Evolutionary conservation across 345 rosid species (phyloP), one percentile per base, ranked within the genome.

Genomic region (Excoecaria agallocha): DNA sequence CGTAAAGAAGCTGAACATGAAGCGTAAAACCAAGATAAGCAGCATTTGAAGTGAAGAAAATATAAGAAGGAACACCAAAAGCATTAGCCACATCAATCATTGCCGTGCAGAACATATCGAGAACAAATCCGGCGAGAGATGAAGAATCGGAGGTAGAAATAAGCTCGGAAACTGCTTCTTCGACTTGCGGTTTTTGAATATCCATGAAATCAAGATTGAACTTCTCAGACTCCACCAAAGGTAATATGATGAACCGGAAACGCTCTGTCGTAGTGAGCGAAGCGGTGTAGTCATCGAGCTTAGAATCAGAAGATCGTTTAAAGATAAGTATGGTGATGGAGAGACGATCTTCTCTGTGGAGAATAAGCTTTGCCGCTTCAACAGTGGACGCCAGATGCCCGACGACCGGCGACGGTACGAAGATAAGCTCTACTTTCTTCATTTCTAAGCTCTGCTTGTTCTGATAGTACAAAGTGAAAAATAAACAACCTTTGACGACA

Each of bases 191-290:
- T 24, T 71, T 78, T 16, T 71, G 30, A 22, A 30, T 69, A 6
- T 85, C 72, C 9, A 85, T 70, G 39, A 78, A 4, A 19, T 10
- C 4, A 16, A 46, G 56, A 39, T 19, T 15, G 11, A 68, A 17
- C 0, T 24, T 15, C 49, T 46, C 39, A 39, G 66, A 49, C 13
- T 74, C 76, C 1, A 65, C 0, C n/a, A 6, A 54, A 19, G 90
- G 78, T 56, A 87, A 74, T 59, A 76, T 62, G 52, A 81, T 30
- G 76, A 89, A 86, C 30, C 59, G 72, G 52, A 89, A 54, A 5
- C 85, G 80, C 25, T 69, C 59, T 25, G 79, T 48, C 1, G 45
- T 49, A 66, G 84, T 16, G 68, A 70, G 69, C 0, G 38, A 8
- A 38, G 45, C 43, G 39, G 69, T 30, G 30, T 30, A 30, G 30